Conservation (phyloP, 225 moss, liverwort and hornwort species). For the Bryum argenteum region DNA sequence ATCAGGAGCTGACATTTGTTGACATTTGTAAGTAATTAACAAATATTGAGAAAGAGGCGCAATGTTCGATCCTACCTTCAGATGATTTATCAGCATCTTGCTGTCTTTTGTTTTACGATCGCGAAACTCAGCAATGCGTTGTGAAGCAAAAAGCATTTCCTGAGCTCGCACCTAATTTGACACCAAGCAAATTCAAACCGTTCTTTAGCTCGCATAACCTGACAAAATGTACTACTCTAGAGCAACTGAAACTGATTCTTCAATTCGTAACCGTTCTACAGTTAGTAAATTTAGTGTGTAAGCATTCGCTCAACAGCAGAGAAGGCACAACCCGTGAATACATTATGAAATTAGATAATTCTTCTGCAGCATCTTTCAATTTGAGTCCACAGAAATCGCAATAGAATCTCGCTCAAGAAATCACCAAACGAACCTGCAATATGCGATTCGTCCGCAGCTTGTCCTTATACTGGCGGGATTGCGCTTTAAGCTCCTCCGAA, state of each 20-base stretch:
- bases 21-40: slow-evolving; percentile 2
- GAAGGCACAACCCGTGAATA: slow-evolving; percentile 6
- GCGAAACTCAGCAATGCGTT: slow-evolving; percentile 76
- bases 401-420: slow-evolving; percentile 28
- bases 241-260: not conserved
- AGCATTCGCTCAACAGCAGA: slow-evolving; percentile 6
- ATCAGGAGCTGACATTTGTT: too few species aligned
- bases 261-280: not conserved
- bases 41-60: slow-evolving; percentile 21
- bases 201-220: slow-evolving; percentile 7
- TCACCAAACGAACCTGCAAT: slow-evolving; percentile 64
- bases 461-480: slow-evolving; percentile 60
- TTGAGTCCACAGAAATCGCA: not conserved
- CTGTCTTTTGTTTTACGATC: slow-evolving; percentile 71
- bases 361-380: slow-evolving; percentile 17
- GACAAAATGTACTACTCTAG: slow-evolving; percentile 7
- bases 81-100: slow-evolving; percentile 67
- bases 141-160: slow-evolving; percentile 86
- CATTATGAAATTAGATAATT: slow-evolving; percentile 3
- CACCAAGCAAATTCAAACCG: slow-evolving; percentile 6
- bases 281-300: not conserved
- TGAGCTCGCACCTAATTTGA: slow-evolving; percentile 82
- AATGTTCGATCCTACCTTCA: slow-evolving; percentile 52
- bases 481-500: slow-evolving; percentile 66
- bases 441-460: slow-evolving; percentile 73